Conservation (phyloP, 1,139 yeast genomes). For the Blastobotrys serpentis region DNA sequence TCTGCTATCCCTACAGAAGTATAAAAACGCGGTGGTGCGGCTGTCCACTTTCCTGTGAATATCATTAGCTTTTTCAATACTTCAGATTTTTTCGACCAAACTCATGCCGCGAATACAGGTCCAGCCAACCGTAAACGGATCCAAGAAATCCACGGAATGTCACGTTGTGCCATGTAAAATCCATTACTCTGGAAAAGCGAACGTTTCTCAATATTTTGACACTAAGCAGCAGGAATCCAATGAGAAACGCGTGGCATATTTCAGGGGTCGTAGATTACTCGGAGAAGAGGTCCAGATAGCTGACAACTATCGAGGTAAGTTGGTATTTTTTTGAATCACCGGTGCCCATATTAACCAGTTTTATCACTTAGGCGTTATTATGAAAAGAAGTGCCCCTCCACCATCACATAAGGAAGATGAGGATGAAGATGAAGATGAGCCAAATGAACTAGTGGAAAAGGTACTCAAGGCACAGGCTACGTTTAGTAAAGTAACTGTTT, state of each 20-base stretch:
- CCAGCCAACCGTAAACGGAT: constrained; percentile 3
- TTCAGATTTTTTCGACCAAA: not conserved
- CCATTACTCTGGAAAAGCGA: constrained; percentile 30
- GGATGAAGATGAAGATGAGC: constrained; percentile 19
- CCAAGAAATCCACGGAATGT: constrained; percentile 15
- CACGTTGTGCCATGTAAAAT: constrained; percentile 34
- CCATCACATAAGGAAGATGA: constrained; percentile 1
- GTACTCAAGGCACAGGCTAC: constrained; percentile 22
- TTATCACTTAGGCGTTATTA: constrained; percentile 16
- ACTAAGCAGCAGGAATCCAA: constrained; percentile 15
- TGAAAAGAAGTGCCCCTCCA: constrained; percentile 12
- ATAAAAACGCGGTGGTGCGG: no score
- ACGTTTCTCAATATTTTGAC: constrained; percentile 26
- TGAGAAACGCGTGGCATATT: constrained; percentile 21
- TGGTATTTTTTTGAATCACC: not conserved
- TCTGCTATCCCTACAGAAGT: no score
- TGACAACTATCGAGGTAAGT: constrained; percentile 24
- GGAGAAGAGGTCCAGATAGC: constrained; percentile 25
- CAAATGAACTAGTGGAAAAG: constrained; percentile 17
- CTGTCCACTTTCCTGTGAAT: no score
- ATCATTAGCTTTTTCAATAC: no score
- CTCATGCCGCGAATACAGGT: constrained; percentile 4
- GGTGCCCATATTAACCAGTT: not conserved
- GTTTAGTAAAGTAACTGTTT: constrained; percentile 28
- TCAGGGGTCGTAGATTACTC: constrained; percentile 31